These are phyloP conservation scores for Trametes villosa DNA, from an alignment of 768 basidiomycete species.

Conservation along the genomic window DNA sequence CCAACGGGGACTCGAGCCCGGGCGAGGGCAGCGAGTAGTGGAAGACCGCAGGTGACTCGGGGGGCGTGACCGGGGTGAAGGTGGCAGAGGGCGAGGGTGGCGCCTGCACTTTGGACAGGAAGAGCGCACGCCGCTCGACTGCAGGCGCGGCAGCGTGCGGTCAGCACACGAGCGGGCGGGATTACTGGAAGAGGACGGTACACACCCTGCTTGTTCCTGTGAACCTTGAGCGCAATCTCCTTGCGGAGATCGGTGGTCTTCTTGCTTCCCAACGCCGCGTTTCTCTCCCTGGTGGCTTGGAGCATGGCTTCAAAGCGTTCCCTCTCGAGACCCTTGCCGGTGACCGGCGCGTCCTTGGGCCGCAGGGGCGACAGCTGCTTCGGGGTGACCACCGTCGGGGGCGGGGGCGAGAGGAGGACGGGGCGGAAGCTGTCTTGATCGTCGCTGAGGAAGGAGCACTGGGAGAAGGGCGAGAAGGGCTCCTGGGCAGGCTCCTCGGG, in stretches of 20 bases:
- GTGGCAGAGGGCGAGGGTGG: constrained; percentile 65
- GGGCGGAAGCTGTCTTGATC: constrained; percentile 58
- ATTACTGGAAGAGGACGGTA: constrained; percentile 18
- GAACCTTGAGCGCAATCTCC: constrained; percentile 73
- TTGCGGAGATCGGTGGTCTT: constrained; percentile 65
- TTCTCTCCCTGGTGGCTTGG: constrained; percentile 61
- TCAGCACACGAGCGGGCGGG: background rate
- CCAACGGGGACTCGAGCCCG: constrained; percentile 64
- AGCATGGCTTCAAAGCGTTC: constrained; percentile 69
- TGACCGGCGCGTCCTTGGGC: constrained; percentile 42
- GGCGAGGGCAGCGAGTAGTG: constrained; percentile 73
- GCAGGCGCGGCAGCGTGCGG: constrained; percentile 6
- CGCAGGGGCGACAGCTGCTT: constrained; percentile 57
- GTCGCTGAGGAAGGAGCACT: constrained; percentile 37
- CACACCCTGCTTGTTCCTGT: constrained; percentile 76
- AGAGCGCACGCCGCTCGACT: constrained; percentile 69
- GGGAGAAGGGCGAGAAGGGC: constrained; percentile 67
- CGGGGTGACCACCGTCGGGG: constrained; percentile 42
- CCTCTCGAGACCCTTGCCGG: constrained; percentile 59
- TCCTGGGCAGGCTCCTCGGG: constrained; percentile 54
- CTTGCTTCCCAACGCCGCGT: constrained; percentile 48
- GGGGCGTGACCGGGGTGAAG: constrained; percentile 63
- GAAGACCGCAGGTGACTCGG: constrained; percentile 71
- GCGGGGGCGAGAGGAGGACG: constrained; percentile 61
- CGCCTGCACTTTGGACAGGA: constrained; percentile 74